Evolutionary conservation across 2,329 filamentous ascomycete species (phyloP), one percentile per base, ranked within the genome.

Genomic region (Aspergillus sclerotialis): DNA sequence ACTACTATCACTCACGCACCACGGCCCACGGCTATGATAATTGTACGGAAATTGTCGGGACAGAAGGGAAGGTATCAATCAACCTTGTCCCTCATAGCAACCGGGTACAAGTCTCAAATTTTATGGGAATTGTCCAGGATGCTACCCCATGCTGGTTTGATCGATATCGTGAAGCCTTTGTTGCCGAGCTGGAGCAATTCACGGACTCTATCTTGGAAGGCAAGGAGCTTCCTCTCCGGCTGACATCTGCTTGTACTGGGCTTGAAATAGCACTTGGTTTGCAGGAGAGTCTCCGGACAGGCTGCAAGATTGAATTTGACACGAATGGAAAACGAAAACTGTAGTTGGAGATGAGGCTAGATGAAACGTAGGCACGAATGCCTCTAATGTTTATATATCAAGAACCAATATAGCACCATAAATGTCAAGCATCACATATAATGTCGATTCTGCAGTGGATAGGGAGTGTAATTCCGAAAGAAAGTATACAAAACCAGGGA

Each of bases 1-100:
- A 65, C 41, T 67, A 63, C 44, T 67, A 67, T 44, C 60, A 58
- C 35, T 63, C 60, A 2, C 57, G 67, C 19, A 70, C 60, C 36
- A 57, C 56, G 43, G 53, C 59, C 0, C 60, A 65, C 29, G 67
- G 65, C 2, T 62, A 69, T 29, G 63, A 69, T 39, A 62, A 60
- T 23, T 45, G 52, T 2, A 68, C 66, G 0, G 65, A 69, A 37
- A 52, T 69, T 24, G 61, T 58, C 28, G 64, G 66, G 8, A 65
- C 59, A 2, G 43, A 55, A 9, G 62, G 62, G 6, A 61, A 63
- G 32, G 18, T 65, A 14, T 52, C 48, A 25, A 48, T 65, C 12
- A 63, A 63, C 38, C 28, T 53, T 16, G 38, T 52, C 0, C 52
- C 55, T 10, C 49, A 44, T 24, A 27, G 36, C 18, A 55, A 56